A percentile compares a stretch with the other conserved stretches of the same genome.
phyloP scores from a whole-genome alignment of 2,329 filamentous ascomycete species.

The Phoma sp. region DNA sequence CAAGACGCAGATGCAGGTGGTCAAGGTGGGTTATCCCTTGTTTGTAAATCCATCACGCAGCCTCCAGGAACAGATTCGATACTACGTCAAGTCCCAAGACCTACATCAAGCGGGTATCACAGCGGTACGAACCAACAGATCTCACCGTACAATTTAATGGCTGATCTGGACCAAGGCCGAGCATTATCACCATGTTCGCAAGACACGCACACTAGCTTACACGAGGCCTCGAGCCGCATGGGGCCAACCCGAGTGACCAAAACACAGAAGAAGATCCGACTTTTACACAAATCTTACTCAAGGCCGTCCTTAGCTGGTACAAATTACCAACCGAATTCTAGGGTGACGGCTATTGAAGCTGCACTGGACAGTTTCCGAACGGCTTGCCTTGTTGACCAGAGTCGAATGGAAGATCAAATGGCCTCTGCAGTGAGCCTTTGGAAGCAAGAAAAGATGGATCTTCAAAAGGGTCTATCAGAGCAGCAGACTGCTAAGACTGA shows the following conservation, averaged over 20 bases:
- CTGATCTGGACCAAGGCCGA: background rate
- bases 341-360: background rate
- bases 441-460: slow-evolving; percentile 10
- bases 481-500: slow-evolving; percentile 19
- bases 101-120: background rate
- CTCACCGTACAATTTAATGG: background rate
- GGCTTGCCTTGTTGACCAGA: background rate
- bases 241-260: slow-evolving; percentile 18
- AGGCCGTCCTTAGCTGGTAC: background rate
- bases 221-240: background rate
- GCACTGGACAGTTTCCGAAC: background rate
- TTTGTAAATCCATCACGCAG: background rate
- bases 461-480: slow-evolving; percentile 14
- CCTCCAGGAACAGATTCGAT: background rate
- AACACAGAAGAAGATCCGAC: slow-evolving; percentile 11
- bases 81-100: too few species aligned
- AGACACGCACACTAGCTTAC: background rate
- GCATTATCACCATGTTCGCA: too few species aligned
- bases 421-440: slow-evolving; percentile 3
- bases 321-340: background rate
- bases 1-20: background rate
- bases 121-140: background rate
- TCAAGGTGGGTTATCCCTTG: background rate
- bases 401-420: background rate
- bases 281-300: background rate